These are phyloP conservation scores for Aspergillus sp. DNA, from an alignment of 2,329 filamentous ascomycete genomes.

Conservation along the genomic window DNA sequence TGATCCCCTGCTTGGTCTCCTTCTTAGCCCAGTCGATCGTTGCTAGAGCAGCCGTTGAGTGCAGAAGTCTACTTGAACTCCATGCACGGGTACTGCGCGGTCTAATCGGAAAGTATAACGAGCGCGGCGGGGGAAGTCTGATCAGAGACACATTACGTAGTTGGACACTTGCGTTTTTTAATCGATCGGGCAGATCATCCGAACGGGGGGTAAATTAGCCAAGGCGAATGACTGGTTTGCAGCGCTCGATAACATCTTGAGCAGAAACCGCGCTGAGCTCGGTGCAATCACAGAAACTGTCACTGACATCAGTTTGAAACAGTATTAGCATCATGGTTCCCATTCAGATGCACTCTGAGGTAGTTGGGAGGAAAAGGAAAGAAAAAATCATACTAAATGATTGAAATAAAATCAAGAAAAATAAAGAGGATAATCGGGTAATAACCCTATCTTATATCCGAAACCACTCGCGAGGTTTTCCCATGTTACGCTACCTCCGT, in stretches of 20 bases:
- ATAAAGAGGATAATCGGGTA: background rate
- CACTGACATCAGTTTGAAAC: background rate
- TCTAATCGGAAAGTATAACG: background rate
- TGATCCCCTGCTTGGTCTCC: conserved; percentile 3
- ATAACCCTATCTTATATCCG: background rate
- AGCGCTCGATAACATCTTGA: no score
- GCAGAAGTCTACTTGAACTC: conserved; percentile 16
- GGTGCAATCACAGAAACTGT: background rate
- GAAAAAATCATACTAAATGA: background rate
- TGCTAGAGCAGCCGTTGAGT: conserved; percentile 15
- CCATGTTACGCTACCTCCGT: background rate
- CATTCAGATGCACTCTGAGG: background rate
- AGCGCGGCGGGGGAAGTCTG: background rate
- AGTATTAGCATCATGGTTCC: background rate
- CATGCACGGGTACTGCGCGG: conserved; percentile 2
- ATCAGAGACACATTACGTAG: conserved; percentile 8
- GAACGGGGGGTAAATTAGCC: no score
- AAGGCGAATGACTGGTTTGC: background rate
- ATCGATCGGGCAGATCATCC: background rate
- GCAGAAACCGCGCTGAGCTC: background rate
- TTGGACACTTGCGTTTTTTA: background rate
- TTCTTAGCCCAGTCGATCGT: conserved; percentile 13
- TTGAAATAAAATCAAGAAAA: background rate
- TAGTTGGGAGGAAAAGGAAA: background rate
- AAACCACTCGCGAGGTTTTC: background rate